phyloP scores from a whole-genome alignment of 2,329 filamentous ascomycete species.

The Trichophyton rubrum region DNA sequence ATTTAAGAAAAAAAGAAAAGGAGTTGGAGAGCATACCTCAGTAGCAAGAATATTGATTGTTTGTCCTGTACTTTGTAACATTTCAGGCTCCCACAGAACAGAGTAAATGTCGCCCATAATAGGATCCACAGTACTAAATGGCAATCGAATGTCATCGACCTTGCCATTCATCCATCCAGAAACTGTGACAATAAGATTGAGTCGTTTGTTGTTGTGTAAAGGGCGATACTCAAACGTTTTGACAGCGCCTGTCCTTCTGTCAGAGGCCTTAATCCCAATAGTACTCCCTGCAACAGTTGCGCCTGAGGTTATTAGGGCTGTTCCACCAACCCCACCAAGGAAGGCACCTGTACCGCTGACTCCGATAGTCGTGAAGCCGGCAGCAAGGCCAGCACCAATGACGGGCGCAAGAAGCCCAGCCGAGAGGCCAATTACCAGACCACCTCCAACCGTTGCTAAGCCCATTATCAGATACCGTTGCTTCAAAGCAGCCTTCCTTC shows the following conservation, averaged over 20 bases:
- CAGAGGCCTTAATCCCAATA: conserved; percentile 75
- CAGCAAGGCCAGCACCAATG: conserved; percentile 85
- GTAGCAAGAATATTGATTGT: conserved; percentile 98
- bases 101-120: conserved; percentile 98
- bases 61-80: conserved; percentile 94
- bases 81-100: conserved; percentile 93
- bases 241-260: conserved; percentile 77
- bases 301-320: conserved; percentile 83
- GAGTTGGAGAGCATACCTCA: conserved; percentile 50
- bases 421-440: conserved; percentile 87
- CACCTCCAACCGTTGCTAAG: conserved; percentile 85
- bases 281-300: conserved; percentile 76
- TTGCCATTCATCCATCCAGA: conserved; percentile 99
- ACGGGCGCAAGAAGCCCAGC: conserved; percentile 84
- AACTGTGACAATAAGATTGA: conserved; percentile 89
- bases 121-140: conserved; percentile 90
- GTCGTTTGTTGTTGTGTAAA: conserved; percentile 92
- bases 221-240: conserved; percentile 95
- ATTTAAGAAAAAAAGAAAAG: not conserved
- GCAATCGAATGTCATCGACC: conserved; percentile 87
- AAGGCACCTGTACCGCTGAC: conserved; percentile 81
- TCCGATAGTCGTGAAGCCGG: conserved; percentile 89
- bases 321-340: conserved; percentile 79
- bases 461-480: conserved; percentile 90
- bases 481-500: conserved; percentile 69